A percentile compares a stretch with the other conserved stretches of the same genome.
phyloP scores from a whole-genome alignment of 345 rosid species.

The Bruguiera parviflora region DNA sequence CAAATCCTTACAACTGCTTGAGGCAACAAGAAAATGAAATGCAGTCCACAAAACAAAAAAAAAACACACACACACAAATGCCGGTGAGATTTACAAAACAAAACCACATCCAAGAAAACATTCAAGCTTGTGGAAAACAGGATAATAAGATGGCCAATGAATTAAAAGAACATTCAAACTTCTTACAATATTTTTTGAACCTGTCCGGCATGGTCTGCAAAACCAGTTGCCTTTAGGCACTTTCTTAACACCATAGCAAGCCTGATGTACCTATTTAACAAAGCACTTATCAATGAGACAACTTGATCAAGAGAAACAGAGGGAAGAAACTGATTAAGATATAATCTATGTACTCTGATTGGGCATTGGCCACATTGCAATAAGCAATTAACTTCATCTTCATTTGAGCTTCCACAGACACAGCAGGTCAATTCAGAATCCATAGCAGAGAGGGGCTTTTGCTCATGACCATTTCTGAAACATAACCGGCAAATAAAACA shows the following conservation, averaged over 20 bases:
- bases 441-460: conserved; percentile 3
- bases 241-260: conserved; percentile 49
- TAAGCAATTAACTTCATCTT: conserved; percentile 40
- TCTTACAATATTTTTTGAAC: conserved; percentile 40
- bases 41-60: background rate
- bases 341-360: conserved; percentile 31
- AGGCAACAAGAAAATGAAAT: background rate
- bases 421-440: conserved; percentile 37
- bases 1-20: background rate
- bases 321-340: background rate
- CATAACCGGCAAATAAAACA: conserved; percentile 7
- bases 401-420: conserved; percentile 48
- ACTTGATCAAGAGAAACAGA: background rate
- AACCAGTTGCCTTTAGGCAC: conserved; percentile 46
- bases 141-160: background rate
- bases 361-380: conserved; percentile 42
- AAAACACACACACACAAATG: background rate
- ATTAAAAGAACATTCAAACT: background rate
- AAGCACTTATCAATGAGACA: conserved; percentile 1
- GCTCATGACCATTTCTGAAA: conserved; percentile 25
- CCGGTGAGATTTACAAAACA: too few species aligned
- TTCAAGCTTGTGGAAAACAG: background rate
- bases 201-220: conserved; percentile 47
- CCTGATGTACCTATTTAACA: conserved; percentile 45
- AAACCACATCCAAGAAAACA: background rate